These are phyloP conservation scores for Graphilbum ipis-grandicollis DNA, from an alignment of 2,329 filamentous ascomycete genomes.

Conservation along the genomic window DNA sequence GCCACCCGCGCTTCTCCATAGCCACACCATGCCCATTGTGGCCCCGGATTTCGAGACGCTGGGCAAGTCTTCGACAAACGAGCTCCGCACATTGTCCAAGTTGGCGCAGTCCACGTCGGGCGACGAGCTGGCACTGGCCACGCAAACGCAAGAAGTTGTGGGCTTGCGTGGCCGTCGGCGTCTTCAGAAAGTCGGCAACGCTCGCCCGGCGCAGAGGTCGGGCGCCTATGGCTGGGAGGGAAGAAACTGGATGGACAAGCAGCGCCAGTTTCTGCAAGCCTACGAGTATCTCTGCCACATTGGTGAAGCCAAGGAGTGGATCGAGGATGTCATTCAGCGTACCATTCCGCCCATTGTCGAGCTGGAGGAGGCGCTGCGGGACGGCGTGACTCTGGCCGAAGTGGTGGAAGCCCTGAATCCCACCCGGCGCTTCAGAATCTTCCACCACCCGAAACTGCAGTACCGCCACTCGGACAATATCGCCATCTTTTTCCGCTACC, in stretches of 20 bases:
- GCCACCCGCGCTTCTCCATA: constrained; percentile 19
- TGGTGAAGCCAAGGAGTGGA: constrained; percentile 98
- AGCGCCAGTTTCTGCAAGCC: constrained; percentile 86
- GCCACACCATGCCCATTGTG: constrained; percentile 30
- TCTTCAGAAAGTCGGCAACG: constrained; percentile 54
- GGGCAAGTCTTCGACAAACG: constrained; percentile 75
- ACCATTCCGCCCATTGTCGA: constrained; percentile 84
- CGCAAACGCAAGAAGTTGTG: constrained; percentile 67
- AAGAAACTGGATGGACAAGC: constrained; percentile 97
- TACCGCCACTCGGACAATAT: constrained; percentile 97
- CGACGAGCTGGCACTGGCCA: constrained; percentile 67
- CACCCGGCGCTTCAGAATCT: constrained; percentile 61
- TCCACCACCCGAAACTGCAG: constrained; percentile 69
- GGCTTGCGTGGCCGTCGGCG: constrained; percentile 72
- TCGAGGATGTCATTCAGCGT: constrained; percentile 74
- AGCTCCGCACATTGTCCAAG: constrained; percentile 73
- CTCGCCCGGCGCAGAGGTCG: constrained; percentile 24
- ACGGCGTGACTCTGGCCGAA: constrained; percentile 89
- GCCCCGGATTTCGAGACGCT: constrained; percentile 64
- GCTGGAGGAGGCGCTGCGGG: constrained; percentile 76
- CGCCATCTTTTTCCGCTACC: constrained; percentile 83
- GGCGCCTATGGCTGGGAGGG: constrained; percentile 56
- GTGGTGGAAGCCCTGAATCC: constrained; percentile 81
- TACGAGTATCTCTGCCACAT: constrained; percentile 99
- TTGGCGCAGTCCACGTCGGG: constrained; percentile 58